Evolutionary conservation across 1,284 basidiomycete genomes (phyloP), one percentile per base, ranked within the genome.

Genomic region (Cerrena zonata): DNA sequence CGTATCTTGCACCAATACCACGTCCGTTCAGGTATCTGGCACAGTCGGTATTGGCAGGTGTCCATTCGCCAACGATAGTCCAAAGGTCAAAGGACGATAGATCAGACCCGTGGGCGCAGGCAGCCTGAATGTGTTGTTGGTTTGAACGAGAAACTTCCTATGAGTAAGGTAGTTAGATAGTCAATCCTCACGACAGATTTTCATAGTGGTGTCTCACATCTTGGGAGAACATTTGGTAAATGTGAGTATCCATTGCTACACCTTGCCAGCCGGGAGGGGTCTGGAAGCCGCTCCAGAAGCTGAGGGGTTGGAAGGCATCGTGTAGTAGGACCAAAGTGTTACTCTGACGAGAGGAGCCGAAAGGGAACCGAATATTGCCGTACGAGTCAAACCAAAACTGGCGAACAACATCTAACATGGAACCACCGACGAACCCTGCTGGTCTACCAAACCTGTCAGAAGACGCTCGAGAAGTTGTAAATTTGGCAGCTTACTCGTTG

Each of bases 31-130:
- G 69, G 60, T 75, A 91, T 58, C 72, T 82, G 13, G 93, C 91
- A 61, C 93, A 96, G 65, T 96, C 94, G 7, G 84, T 94, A 49
- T 79, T 70, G 0, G 90, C 90, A 27, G 88, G 78, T 0, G 87
- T 80, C 89, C 89, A 94, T 70, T 94, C 91, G 50, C 91, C 91
- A 36, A 91, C 86, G 47, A 93, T 71, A 34, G 80, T 69, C 86
- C 86, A 89, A 12, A 91, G 74, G 37, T 83, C 74, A 58, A 82
- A 85, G 4, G 62, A 61, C 0, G 75, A 62, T 38, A 91, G 76
- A 1, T 68, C 58, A 11, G 65, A 65, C 7, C 67, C 73, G 46
- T 74, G 68, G 48, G 55, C 57, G 63, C 91, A 94, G 4, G 86
- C 86, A 38, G 77, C 67, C 49, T 69, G 53, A 47, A 94, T 84